These are phyloP conservation scores for Salicornia ramosissima DNA, from an alignment of 148 eudicot genomes.

Conservation along the genomic window DNA sequence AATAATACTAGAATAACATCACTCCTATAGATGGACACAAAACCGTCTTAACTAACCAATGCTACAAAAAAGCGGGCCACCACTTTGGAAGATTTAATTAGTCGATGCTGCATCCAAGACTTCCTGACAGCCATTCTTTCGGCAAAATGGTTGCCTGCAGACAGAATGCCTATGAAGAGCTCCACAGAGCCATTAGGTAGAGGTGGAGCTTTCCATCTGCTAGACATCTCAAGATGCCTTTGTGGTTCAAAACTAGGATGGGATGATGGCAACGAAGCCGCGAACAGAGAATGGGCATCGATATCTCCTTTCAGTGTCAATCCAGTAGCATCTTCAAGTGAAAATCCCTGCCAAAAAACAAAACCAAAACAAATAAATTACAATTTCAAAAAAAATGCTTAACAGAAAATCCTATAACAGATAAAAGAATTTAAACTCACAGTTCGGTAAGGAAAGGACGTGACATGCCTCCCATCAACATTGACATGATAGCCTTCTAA, in stretches of 20 bases:
- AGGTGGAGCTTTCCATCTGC: conserved; percentile 66
- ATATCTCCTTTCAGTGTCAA: conserved; percentile 63
- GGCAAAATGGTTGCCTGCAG: conserved; percentile 91
- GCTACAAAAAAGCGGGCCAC: conserved; percentile 91
- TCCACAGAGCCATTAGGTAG: conserved; percentile 57
- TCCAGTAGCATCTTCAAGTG: conserved; percentile 97
- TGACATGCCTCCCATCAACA: conserved; percentile 82
- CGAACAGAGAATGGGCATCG: conserved; percentile 65
- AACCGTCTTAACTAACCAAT: conserved; percentile 44
- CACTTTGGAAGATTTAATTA: conserved; percentile 63
- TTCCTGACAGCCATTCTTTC: conserved; percentile 94
- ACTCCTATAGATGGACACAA: not conserved
- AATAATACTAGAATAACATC: no score
- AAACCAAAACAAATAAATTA: no score
- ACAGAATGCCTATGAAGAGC: conserved; percentile 78
- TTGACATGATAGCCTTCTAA: conserved; percentile 79
- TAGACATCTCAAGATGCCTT: conserved; percentile 64
- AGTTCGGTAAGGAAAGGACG: conserved; percentile 81
- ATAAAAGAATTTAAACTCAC: conserved; percentile 44
- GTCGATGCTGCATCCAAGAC: conserved; percentile 88
- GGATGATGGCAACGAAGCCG: conserved; percentile 77
- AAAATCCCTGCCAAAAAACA: conserved; percentile 50
- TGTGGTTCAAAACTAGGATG: conserved; percentile 86
- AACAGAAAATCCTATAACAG: no score
- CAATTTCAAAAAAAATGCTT: no score